Percentiles rank a stretch among this genome's conserved stretches.
Evolutionary conservation across 1,139 yeast species (phyloP).

Genomic region (Pichia norvegensis): DNA sequence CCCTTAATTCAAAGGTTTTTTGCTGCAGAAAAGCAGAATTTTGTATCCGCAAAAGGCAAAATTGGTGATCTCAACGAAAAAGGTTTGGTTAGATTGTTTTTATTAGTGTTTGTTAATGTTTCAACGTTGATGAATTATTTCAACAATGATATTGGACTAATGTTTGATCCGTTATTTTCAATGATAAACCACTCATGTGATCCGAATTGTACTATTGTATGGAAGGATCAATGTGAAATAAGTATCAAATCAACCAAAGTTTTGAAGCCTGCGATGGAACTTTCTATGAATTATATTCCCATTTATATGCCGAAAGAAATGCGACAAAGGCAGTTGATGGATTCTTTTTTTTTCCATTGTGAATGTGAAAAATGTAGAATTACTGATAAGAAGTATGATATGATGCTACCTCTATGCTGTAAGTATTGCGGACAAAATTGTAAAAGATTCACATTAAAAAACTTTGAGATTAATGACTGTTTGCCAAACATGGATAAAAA

Average conservation of each 20-base stretch:
- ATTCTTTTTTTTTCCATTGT: constrained; percentile 31
- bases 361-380: constrained; percentile 28
- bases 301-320: constrained; percentile 25
- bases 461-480: constrained; percentile 1
- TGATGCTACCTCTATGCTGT: constrained; percentile 18
- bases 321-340: constrained; percentile 21
- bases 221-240: constrained; percentile 17
- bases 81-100: constrained; percentile 16
- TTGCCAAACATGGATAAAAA: not conserved
- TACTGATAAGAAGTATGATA: constrained; percentile 13
- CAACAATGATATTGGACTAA: constrained; percentile 29
- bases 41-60: not conserved
- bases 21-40: not conserved
- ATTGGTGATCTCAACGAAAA: constrained; percentile 6
- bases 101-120: constrained; percentile 27
- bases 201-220: constrained; percentile 28
- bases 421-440: constrained; percentile 8
- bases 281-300: constrained; percentile 30
- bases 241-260: constrained; percentile 21
- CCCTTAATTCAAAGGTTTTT: not conserved
- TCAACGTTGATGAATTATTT: constrained; percentile 24
- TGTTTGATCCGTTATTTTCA: constrained; percentile 33
- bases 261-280: constrained; percentile 26
- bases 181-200: constrained; percentile 30
- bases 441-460: constrained; percentile 9